Evolutionary conservation across 148 eudicot genomes (phyloP), one percentile per base, ranked within the genome.

Genomic region (Diospyros lotus): DNA sequence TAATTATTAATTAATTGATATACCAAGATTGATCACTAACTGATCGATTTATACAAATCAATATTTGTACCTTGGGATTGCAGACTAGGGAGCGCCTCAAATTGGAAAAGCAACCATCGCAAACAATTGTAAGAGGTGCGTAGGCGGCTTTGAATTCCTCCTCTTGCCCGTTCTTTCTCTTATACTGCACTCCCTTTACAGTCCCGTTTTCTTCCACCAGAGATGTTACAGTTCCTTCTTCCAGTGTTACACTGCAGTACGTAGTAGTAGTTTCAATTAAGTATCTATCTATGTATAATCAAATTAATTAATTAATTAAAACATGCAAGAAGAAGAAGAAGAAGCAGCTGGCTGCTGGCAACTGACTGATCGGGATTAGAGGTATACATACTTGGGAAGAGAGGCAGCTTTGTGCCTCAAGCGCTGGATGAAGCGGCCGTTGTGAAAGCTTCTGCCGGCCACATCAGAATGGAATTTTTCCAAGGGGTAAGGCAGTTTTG

Each of bases 31-130:
- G n/a, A n/a, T n/a, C n/a, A n/a, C n/a, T n/a, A n/a, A n/a, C n/a
- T n/a, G n/a, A n/a, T n/a, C n/a, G n/a, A n/a, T n/a, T n/a, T n/a
- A n/a, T n/a, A n/a, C n/a, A n/a, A n/a, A n/a, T n/a, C n/a, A n/a
- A n/a, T n/a, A n/a, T n/a, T n/a, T n/a, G n/a, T 44, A 89, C 93
- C 89, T 80, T 81, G 50, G 97, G 90, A 60, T 82, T 83, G 75
- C 97, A 91, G 71, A 91, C n/a, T n/a, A n/a, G 90, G 44, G 88
- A 80, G 54, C 88, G 89, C 11, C 91, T 76, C 73, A 91, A 61
- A 75, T 91, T 89, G 41, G 97, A 91, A 75, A 88, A 86, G 72
- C 93, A 89, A 69, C 97, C 93, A 76, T 91, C 97, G 61, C 93
- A 91, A 7, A 91, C 91, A 38, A 91, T 70, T 8, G 97, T 91